phyloP scores from a whole-genome alignment of 2,329 filamentous ascomycete genomes.

The Monosporascus sp. region DNA sequence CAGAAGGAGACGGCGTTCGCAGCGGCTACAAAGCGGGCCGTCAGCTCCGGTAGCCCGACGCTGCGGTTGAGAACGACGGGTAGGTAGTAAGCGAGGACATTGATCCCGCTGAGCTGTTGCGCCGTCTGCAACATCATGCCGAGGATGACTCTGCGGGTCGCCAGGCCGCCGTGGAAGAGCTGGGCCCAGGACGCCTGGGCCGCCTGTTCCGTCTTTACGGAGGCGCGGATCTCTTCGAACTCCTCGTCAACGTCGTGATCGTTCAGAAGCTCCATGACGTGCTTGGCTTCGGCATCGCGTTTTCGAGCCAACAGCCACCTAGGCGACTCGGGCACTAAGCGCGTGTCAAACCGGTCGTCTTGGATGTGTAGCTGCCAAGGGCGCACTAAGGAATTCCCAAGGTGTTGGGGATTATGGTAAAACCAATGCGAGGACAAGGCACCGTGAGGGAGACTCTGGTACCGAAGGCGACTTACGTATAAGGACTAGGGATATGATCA shows the following conservation, averaged over 20 bases:
- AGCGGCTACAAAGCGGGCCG: constrained; percentile 3
- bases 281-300: constrained; percentile 1
- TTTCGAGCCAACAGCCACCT: background rate
- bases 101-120: constrained; percentile 4
- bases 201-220: constrained; percentile 2
- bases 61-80: constrained; percentile 1
- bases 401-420: no score
- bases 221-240: constrained; percentile 3
- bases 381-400: no score
- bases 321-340: background rate
- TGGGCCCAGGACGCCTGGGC: constrained; percentile 2
- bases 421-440: background rate
- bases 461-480: background rate
- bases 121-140: constrained; percentile 2
- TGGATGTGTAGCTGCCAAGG: no score
- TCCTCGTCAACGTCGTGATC: constrained; percentile 1
- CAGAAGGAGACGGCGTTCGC: constrained; percentile 2
- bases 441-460: background rate
- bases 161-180: constrained; percentile 3
- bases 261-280: constrained; percentile 1
- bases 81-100: constrained; percentile 4
- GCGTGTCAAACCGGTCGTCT: background rate
- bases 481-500: background rate
- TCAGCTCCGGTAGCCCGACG: constrained; percentile 1
- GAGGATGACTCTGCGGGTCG: constrained; percentile 1